Evolutionary conservation across 164 flowering plant species (phyloP).

Genomic region (Aristolochia californica): DNA sequence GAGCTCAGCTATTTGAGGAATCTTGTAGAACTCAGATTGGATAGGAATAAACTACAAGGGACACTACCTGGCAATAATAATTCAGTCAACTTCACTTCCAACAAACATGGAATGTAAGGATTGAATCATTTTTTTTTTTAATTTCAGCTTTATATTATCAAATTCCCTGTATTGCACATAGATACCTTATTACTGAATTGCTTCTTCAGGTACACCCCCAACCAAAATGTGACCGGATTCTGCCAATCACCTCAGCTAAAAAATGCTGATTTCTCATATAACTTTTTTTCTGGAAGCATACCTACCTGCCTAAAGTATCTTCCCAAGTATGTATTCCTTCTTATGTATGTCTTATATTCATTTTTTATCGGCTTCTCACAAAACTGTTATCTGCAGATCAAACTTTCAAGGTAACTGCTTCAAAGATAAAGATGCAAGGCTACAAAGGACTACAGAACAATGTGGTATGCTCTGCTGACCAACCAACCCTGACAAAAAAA

Average conservation of each 20-base stretch:
- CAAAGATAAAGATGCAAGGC: constrained; percentile 35
- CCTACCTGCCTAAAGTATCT: constrained; percentile 72
- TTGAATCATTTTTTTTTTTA: neutral
- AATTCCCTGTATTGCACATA: no score
- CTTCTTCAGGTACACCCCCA: constrained; percentile 48
- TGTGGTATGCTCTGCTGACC: constrained; percentile 46
- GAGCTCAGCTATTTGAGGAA: constrained; percentile 55
- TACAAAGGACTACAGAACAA: constrained; percentile 48
- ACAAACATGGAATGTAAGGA: constrained; percentile 44
- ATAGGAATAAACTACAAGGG: constrained; percentile 81
- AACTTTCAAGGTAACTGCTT: constrained; percentile 89
- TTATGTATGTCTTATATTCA: neutral
- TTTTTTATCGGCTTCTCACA: neutral
- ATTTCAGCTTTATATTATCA: neutral
- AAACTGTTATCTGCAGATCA: constrained; percentile 31
- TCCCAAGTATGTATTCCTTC: constrained; percentile 42
- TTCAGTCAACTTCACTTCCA: constrained; percentile 20
- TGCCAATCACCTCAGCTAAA: constrained; percentile 52
- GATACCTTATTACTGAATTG: no score
- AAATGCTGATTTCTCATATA: constrained; percentile 68
- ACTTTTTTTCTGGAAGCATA: constrained; percentile 64
- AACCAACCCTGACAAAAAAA: no score
- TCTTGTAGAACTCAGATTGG: constrained; percentile 60
- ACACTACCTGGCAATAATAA: constrained; percentile 40
- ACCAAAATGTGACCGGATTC: constrained; percentile 35